These are phyloP conservation scores for Kwoniella botswanensis DNA, from an alignment of 768 basidiomycete genomes.

Conservation along the genomic window DNA sequence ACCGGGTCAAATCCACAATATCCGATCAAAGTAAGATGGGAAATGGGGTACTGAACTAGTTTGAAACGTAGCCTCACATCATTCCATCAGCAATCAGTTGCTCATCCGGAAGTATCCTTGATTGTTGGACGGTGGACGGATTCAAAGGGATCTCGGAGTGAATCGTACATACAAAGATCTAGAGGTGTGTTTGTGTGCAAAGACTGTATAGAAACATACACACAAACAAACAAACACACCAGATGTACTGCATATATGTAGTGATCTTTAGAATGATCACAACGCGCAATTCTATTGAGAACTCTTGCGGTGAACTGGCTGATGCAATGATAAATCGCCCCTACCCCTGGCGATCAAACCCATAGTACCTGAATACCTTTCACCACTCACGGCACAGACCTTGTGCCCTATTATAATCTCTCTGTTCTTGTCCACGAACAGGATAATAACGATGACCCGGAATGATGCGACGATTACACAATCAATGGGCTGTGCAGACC, in stretches of 20 bases:
- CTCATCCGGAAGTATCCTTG: not conserved
- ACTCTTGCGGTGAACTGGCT: not conserved
- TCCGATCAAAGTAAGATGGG: not conserved
- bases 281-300: not conserved
- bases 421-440: not conserved
- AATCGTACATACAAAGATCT: not conserved
- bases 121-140: not conserved
- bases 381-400: not conserved
- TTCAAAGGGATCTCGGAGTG: conserved; percentile 5
- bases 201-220: not conserved
- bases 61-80: not conserved
- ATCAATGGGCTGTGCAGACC: not conserved
- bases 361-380: too few relatives aligned
- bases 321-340: not conserved
- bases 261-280: too few relatives aligned
- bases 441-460: not conserved
- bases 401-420: not conserved
- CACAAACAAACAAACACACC: conserved; percentile 1
- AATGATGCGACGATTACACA: not conserved
- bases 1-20: not conserved
- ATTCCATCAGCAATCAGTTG: not conserved
- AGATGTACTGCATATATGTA: not conserved
- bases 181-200: not conserved
- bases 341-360: not conserved
- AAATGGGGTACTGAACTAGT: not conserved